Evolutionary conservation across 2,329 filamentous ascomycete species (phyloP), one percentile per base, ranked within the genome.

Genomic region (Aspergillus sp.): DNA sequence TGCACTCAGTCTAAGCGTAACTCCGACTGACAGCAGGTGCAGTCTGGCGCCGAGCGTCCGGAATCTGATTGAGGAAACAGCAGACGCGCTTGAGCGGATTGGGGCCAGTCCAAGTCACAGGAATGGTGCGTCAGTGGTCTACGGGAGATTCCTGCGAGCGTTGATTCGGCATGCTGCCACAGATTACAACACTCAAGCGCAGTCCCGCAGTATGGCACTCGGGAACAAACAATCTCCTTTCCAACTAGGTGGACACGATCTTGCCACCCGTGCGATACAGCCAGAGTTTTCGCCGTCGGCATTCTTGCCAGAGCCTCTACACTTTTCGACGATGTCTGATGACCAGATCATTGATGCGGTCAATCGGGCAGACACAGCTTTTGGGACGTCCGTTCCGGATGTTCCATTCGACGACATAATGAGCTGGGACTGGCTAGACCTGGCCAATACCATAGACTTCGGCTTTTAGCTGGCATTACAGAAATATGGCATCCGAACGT

Each of bases 251-350:
- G 35, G 37, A 24, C 45, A 50, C 32, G 37, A 41, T 1, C 40
- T 46, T 4, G 19, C 50, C 26, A 36, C 52, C 11, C 33, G 45
- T 24, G 34, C 47, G 8, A 40, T 45, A 6, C 48, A 55, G 7
- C 33, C 49, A 8, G 42, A 49, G 11, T 52, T 55, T 22, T 35
- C 52, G 16, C 45, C 53, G 4, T 37, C 52, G 12, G 40, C 54
- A 4, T 36, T 67, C 6, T 70, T 67, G 64, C 50, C 64, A 0
- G 69, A 74, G 38, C 66, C 72, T 4, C 33, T 80, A 14, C 74
- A 76, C 15, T 79, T 81, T 50, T 80, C 75, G 2, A 65, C 75
- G 19, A 82, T 82, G 78, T 81, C 78, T 1, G 75, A 80, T 36
- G 70, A 79, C 36, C 76, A 82, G 48, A 78, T 82, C 29, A 68